Base-by-base conservation (phyloP, 176 grass and related monocot species). In the Calamus simplicifolius region DNA sequence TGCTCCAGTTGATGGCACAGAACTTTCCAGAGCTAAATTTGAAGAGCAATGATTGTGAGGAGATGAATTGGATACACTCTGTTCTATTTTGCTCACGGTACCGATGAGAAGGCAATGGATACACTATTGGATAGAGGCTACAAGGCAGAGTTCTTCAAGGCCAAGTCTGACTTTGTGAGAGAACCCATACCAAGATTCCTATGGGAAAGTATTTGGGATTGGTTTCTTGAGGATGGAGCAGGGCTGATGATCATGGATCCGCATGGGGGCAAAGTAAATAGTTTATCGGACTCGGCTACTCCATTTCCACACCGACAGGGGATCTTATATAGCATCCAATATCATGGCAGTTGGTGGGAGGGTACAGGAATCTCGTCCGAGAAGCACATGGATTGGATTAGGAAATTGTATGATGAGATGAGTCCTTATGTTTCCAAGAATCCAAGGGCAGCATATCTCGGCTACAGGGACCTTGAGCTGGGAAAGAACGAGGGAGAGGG, bases 381-480 rank as follows among this genome's bases (percentile, higher is more conserved):
- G 0, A 19, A 62, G 48, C 63, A 85, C 29, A 27, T 86, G 68
- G 66, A 2, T n/a, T 91, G 87, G 87, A 59, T 91, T 5, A 51
- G 69, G 10, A 71, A 70, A 0, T 49, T 74, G 63, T 77, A 91
- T 50, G 27, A 59, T 25, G 51, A 60, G 31, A 79, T 93, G 88
- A 55, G 43, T 17, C 74, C 84, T 15, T 94, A 70, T 60, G 89
- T 70, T 18, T 87, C 83, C 29, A 66, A 65, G 16, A 28, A 51
- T 23, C 89, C 89, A 3, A 73, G 84, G 29, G 89, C 62, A 49
- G 77, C 80, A 13, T 94, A 94, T 79, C 17, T 88, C 28, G 88
- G 85, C 63, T 88, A 79, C 63, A 79, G 81, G 74, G 89, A 94
- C 75, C 71, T 94, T 19, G 84, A 94, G n/a, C 50, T 85, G 63